Percentiles rank a stretch among this genome's conserved stretches.
These are phyloP conservation scores for Aspergillus indologenus DNA, from an alignment of 495 filamentous ascomycete species.

Conservation along the genomic window DNA sequence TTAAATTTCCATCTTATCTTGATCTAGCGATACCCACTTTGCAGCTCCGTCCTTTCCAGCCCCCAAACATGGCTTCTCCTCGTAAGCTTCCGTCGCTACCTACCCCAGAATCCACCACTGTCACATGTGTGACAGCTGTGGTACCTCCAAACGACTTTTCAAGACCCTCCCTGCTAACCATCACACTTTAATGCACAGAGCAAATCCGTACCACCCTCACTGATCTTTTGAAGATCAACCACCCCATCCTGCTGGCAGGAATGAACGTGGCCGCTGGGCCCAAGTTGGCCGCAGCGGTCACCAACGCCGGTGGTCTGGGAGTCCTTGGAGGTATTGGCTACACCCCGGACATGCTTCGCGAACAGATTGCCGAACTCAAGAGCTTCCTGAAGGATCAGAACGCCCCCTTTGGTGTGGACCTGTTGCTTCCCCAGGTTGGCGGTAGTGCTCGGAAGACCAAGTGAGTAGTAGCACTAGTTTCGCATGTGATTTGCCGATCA, in stretches of 20 bases:
- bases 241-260: constrained; percentile 90
- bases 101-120: constrained; percentile 12
- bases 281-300: constrained; percentile 94
- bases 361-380: constrained; percentile 95
- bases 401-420: constrained; percentile 96
- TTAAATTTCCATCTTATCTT: constrained; percentile 21
- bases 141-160: background rate
- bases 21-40: constrained; percentile 12
- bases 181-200: constrained; percentile 48
- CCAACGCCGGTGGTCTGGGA: constrained; percentile 93
- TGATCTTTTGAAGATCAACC: constrained; percentile 95
- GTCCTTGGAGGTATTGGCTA: constrained; percentile 97
- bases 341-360: constrained; percentile 92
- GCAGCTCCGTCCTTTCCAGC: constrained; percentile 2
- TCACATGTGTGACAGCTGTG: constrained; percentile 17
- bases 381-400: constrained; percentile 86
- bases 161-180: constrained; percentile 7
- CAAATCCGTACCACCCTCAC: constrained; percentile 84
- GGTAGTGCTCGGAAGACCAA: constrained; percentile 93
- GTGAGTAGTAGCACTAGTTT: constrained; percentile 59
- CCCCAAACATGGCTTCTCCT: constrained; percentile 66
- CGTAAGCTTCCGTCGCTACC: constrained; percentile 52
- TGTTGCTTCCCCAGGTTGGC: constrained; percentile 91
- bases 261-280: constrained; percentile 99
- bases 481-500: background rate